Conservation (phyloP, 139 green algal species). For the Zygnema circumcarinatum region DNA sequence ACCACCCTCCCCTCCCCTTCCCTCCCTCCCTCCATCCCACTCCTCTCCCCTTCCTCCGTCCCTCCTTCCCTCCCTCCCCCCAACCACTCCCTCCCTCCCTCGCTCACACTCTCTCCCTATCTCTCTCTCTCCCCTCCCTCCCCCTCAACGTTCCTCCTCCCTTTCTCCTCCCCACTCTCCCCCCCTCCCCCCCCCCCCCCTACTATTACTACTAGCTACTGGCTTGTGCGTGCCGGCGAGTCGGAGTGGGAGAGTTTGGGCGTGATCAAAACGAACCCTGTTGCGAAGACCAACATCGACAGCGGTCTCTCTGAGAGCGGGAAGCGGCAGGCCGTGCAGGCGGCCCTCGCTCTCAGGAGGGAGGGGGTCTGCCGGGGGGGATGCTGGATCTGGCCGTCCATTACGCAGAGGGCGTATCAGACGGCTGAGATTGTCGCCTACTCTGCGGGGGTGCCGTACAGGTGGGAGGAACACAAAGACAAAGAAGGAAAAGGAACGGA, state of each 20-base stretch:
- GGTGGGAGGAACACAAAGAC: constrained; percentile 4
- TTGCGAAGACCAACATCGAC: constrained; percentile 45
- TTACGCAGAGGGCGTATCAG: constrained; percentile 56
- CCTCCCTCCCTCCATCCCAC: too few species aligned
- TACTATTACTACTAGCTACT: constrained; percentile 25
- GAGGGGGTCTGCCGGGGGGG: constrained; percentile 19
- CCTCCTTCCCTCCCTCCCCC: too few species aligned
- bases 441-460: background rate
- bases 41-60: too few species aligned
- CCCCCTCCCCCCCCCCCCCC: too few species aligned
- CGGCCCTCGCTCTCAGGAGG: background rate
- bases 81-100: too few species aligned
- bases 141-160: background rate
- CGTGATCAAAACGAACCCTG: constrained; percentile 43
- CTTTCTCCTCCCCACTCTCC: too few species aligned
- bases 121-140: background rate
- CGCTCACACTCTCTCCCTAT: too few species aligned
- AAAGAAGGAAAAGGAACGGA: background rate
- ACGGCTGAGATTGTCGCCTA: constrained; percentile 52
- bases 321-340: constrained; percentile 14
- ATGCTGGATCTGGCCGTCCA: constrained; percentile 60
- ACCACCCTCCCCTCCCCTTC: too few species aligned
- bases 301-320: constrained; percentile 29
- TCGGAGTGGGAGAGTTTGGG: constrained; percentile 14
- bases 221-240: constrained; percentile 41